Evolutionary conservation across 2,329 filamentous ascomycete species (phyloP).

Genomic region (Teratosphaeria epicoccoides): DNA sequence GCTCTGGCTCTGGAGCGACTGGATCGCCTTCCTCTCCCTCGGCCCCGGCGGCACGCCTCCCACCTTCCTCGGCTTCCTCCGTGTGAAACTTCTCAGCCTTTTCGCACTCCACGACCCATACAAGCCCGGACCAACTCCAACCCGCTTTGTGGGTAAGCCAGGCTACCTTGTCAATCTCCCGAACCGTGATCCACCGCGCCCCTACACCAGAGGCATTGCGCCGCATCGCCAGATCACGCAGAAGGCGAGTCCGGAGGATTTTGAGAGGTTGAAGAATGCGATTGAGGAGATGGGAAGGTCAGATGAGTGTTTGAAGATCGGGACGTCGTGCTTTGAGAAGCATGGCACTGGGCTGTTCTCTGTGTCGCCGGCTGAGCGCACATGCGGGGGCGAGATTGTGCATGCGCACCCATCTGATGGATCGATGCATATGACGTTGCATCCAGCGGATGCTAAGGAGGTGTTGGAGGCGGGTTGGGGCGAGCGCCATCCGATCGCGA

Average conservation of each 20-base stretch:
- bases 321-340: constrained; percentile 61
- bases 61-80: constrained; percentile 61
- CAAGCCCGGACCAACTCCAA: constrained; percentile 43
- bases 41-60: constrained; percentile 72
- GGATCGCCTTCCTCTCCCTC: constrained; percentile 62
- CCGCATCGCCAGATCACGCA: constrained; percentile 73
- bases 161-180: constrained; percentile 55
- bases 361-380: constrained; percentile 53
- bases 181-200: constrained; percentile 52
- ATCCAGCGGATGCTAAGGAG: constrained; percentile 63
- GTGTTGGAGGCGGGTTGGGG: constrained; percentile 71
- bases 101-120: constrained; percentile 65
- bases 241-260: constrained; percentile 44
- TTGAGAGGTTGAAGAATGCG: constrained; percentile 19
- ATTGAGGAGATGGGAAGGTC: constrained; percentile 37
- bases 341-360: constrained; percentile 69
- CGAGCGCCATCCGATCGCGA: constrained; percentile 55
- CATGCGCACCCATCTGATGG: constrained; percentile 70
- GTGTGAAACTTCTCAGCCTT: constrained; percentile 60
- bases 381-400: constrained; percentile 69
- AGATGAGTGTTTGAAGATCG: constrained; percentile 38
- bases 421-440: constrained; percentile 68
- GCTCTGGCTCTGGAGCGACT: constrained; percentile 53
- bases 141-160: constrained; percentile 40
- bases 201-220: constrained; percentile 62